phyloP scores from a whole-genome alignment of 2,329 filamentous ascomycete species.

The Colletotrichum phormii region DNA sequence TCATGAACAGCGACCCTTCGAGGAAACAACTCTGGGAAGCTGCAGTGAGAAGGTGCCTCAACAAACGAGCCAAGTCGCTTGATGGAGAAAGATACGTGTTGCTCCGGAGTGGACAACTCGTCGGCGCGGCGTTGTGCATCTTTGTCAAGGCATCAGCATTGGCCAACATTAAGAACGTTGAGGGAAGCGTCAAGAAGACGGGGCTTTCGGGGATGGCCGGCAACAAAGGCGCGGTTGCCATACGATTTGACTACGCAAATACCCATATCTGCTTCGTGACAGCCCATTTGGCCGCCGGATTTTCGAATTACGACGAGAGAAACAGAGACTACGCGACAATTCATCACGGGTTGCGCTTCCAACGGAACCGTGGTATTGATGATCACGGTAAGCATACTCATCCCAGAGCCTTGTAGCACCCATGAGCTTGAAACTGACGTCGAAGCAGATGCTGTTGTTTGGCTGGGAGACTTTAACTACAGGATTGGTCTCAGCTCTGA shows the following conservation, averaged over 20 bases:
- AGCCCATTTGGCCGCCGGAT: constrained; percentile 94
- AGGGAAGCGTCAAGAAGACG: constrained; percentile 93
- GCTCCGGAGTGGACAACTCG: constrained; percentile 90
- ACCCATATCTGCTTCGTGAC: constrained; percentile 96
- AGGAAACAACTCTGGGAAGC: constrained; percentile 88
- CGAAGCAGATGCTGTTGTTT: constrained; percentile 77
- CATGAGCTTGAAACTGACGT: constrained; percentile 3
- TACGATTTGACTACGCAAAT: constrained; percentile 93
- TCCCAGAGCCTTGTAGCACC: not conserved
- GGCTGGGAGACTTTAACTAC: constrained; percentile 99
- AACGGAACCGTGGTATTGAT: constrained; percentile 89
- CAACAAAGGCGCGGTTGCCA: constrained; percentile 97
- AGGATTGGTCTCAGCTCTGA: constrained; percentile 88
- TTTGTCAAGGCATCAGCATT: constrained; percentile 87
- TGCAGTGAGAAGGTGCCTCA: constrained; percentile 82
- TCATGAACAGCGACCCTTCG: constrained; percentile 96
- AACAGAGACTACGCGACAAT: constrained; percentile 95
- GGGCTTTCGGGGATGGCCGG: constrained; percentile 97
- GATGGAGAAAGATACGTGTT: constrained; percentile 87
- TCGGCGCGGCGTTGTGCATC: constrained; percentile 91
- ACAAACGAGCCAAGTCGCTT: constrained; percentile 72
- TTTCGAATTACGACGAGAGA: constrained; percentile 95
- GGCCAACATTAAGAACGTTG: constrained; percentile 91
- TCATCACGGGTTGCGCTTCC: constrained; percentile 87
- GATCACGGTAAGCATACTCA: constrained; percentile 74